Conservation (phyloP, 1,284 basidiomycete genomes). For the Grifola frondosa region DNA sequence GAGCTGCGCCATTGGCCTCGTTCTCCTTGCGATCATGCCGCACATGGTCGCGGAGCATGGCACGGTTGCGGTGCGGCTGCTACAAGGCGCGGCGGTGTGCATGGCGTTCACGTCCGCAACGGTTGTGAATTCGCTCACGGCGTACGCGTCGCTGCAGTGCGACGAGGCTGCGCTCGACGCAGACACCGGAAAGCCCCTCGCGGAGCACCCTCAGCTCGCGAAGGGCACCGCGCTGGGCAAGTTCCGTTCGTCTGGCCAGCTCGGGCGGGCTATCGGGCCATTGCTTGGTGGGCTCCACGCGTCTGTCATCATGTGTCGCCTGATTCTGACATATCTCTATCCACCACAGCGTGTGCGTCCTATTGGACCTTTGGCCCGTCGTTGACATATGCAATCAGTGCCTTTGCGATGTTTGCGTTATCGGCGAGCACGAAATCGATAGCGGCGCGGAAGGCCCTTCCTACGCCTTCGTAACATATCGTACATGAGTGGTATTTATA, state of each 20-base stretch:
- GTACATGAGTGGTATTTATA: too few species aligned
- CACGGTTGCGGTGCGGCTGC: constrained; percentile 51
- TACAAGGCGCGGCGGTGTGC: constrained; percentile 76
- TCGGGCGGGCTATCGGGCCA: constrained; percentile 88
- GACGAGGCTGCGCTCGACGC: constrained; percentile 63
- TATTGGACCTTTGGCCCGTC: constrained; percentile 88
- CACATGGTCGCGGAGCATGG: constrained; percentile 44
- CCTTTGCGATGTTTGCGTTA: constrained; percentile 61
- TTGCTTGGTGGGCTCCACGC: constrained; percentile 62
- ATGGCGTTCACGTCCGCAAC: constrained; percentile 90
- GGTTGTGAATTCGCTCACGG: constrained; percentile 86
- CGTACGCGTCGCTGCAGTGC: constrained; percentile 83
- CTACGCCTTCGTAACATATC: constrained; percentile 1
- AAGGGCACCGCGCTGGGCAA: constrained; percentile 84
- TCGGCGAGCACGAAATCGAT: constrained; percentile 52
- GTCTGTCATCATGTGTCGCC: constrained; percentile 4
- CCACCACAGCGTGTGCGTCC: constrained; percentile 66
- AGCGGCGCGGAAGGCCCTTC: constrained; percentile 23
- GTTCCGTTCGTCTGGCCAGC: constrained; percentile 86
- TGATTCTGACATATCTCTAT: constrained; percentile 1
- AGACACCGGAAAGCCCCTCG: constrained; percentile 52
- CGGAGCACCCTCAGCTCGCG: constrained; percentile 63
- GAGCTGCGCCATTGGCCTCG: constrained; percentile 68
- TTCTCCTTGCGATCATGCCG: constrained; percentile 70
- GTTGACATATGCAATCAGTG: constrained; percentile 68